A percentile compares a stretch with the other conserved stretches of the same genome.
Evolutionary conservation across 2,329 filamentous ascomycete genomes (phyloP).

Genomic region (Trichophyton rubrum): DNA sequence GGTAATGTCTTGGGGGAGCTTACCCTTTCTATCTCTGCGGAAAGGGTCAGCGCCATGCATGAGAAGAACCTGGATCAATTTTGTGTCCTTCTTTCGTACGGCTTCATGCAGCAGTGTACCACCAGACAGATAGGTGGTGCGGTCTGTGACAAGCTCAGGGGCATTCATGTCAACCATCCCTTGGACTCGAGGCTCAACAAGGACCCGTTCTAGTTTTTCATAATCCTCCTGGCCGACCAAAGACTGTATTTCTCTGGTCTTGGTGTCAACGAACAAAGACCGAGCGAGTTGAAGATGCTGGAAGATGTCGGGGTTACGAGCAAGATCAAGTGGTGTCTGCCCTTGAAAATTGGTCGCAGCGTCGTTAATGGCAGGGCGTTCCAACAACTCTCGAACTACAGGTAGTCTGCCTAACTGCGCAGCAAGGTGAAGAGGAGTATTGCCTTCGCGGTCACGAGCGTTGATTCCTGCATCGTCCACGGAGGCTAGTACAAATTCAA

Average conservation of each 20-base stretch:
- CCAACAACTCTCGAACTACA: constrained; percentile 71
- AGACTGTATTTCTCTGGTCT: constrained; percentile 71
- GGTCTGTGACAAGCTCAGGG: constrained; percentile 73
- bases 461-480: constrained; percentile 70
- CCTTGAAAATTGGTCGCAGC: constrained; percentile 72
- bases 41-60: constrained; percentile 95
- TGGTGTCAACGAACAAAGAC: constrained; percentile 78
- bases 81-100: constrained; percentile 71
- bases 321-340: constrained; percentile 74
- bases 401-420: constrained; percentile 67
- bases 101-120: constrained; percentile 90
- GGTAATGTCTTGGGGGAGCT: constrained; percentile 88
- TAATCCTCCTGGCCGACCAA: constrained; percentile 64
- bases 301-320: constrained; percentile 87
- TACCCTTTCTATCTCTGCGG: constrained; percentile 84
- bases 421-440: constrained; percentile 82
- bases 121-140: constrained; percentile 63
- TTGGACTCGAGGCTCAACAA: constrained; percentile 76
- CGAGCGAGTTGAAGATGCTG: constrained; percentile 84
- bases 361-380: constrained; percentile 76
- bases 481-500: constrained; percentile 81
- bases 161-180: constrained; percentile 86
- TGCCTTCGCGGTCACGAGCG: constrained; percentile 81
- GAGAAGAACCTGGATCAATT: constrained; percentile 77
- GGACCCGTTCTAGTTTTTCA: constrained; percentile 60